Percentiles rank a stretch among this genome's conserved stretches.
phyloP scores from a whole-genome alignment of 2,329 filamentous ascomycete species.

The Pseudogymnoascus pannorum region DNA sequence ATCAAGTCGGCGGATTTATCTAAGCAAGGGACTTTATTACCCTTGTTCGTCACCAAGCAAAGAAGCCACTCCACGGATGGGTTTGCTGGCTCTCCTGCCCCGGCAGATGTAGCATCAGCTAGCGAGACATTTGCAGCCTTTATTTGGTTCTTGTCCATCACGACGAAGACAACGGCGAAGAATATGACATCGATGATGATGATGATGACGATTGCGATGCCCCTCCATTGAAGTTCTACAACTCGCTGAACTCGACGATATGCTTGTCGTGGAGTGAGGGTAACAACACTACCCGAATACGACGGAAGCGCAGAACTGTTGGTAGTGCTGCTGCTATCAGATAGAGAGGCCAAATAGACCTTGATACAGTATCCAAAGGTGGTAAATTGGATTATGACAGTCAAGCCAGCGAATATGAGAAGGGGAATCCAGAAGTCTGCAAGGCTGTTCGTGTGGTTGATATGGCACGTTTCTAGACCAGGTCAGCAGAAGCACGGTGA shows the following conservation, averaged over 20 bases:
- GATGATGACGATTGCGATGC: constrained; percentile 80
- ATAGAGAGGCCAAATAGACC: constrained; percentile 80
- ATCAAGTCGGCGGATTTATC: constrained; percentile 52
- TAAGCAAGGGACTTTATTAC: constrained; percentile 61
- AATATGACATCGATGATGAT: constrained; percentile 90
- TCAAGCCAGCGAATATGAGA: constrained; percentile 66
- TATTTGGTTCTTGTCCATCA: constrained; percentile 67
- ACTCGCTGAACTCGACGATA: constrained; percentile 82
- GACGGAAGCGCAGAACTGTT: constrained; percentile 66
- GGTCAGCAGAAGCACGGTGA: constrained; percentile 52
- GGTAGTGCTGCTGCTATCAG: constrained; percentile 63
- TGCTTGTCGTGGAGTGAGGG: constrained; percentile 73
- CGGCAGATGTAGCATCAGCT: neutral
- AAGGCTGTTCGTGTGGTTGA: constrained; percentile 81
- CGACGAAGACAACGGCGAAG: constrained; percentile 86
- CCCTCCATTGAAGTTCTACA: constrained; percentile 87
- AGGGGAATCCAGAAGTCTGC: constrained; percentile 87
- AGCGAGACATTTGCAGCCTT: constrained; percentile 44
- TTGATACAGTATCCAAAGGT: constrained; percentile 93
- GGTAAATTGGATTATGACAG: constrained; percentile 71
- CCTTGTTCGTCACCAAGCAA: constrained; percentile 56
- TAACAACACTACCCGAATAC: constrained; percentile 66
- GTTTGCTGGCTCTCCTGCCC: neutral
- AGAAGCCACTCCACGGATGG: constrained; percentile 51
- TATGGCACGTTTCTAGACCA: constrained; percentile 84